A percentile compares a stretch with the other conserved stretches of the same genome.
These are phyloP conservation scores for Naumovozyma castellii DNA, from an alignment of 805 yeast genomes.

Conservation along the genomic window DNA sequence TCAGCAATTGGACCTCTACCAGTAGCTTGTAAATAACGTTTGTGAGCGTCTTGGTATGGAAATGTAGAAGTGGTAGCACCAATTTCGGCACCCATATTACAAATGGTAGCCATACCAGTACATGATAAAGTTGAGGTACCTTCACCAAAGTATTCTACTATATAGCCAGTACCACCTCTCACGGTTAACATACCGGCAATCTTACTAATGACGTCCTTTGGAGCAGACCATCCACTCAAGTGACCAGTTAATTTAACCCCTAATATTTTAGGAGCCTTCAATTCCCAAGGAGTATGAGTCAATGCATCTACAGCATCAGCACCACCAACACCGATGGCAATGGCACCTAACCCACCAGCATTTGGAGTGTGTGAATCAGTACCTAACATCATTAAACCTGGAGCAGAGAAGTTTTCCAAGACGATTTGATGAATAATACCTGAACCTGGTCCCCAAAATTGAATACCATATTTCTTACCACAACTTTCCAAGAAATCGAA, in stretches of 20 bases:
- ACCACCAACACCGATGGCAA: constrained; percentile 99
- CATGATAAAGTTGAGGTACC: constrained; percentile 85
- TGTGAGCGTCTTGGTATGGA: constrained; percentile 83
- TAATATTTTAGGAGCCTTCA: constrained; percentile 89
- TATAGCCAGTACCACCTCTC: constrained; percentile 95
- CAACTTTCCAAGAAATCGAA: constrained; percentile 89
- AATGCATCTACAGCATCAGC: constrained; percentile 98
- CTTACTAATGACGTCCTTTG: constrained; percentile 90
- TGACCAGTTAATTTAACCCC: constrained; percentile 91
- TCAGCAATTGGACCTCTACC: constrained; percentile 75
- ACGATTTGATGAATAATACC: constrained; percentile 98
- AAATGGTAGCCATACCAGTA: constrained; percentile 99
- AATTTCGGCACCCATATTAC: constrained; percentile 99
- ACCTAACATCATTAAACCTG: constrained; percentile 95
- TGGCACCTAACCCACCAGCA: constrained; percentile 97
- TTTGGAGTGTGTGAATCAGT: constrained; percentile 98
- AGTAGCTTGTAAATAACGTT: constrained; percentile 73
- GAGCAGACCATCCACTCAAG: constrained; percentile 90
- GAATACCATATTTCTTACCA: constrained; percentile 90
- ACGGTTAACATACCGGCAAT: constrained; percentile 90
- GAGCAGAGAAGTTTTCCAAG: constrained; percentile 90
- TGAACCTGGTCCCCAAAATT: constrained; percentile 99
- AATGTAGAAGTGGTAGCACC: constrained; percentile 98
- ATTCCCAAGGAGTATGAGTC: constrained; percentile 97
- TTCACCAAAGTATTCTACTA: constrained; percentile 93